Evolutionary conservation across 2,329 filamentous ascomycete genomes (phyloP), one percentile per base, ranked within the genome.

Genomic region (Fusarium fujikuroi): DNA sequence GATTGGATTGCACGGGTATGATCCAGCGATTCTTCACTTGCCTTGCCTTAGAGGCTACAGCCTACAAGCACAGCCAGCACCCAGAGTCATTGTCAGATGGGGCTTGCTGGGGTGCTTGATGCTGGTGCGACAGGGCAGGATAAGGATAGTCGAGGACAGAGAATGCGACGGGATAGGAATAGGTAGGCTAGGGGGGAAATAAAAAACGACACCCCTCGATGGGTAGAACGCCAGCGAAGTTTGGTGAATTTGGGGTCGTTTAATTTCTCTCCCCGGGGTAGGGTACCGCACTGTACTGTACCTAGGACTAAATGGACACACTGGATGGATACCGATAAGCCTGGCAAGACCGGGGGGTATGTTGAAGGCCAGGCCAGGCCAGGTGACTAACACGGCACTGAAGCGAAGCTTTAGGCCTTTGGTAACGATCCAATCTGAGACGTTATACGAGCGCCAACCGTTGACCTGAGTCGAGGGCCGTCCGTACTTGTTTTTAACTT

Each of bases 371-470:
- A 53, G 49, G 18, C 49, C 32, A 68, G 63, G 66, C 65, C 67
- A 76, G 76, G 77, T 79, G 77, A 79, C 77, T 79, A 79, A 76
- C 74, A 76, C 68, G 69, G 56, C 42, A 64, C 52, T 53, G 19
- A 34, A 52, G 50, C 34, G 61, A 49, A 69, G 63, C 73, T 76
- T 57, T 67, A 30, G 53, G 59, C 61, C 73, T 75, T 57, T 67
- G 36, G 53, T 11, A 57, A 57, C 39, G 44, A 65, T 66, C 60
- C 52, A 54, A 70, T 72, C 60, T 68, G 28, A 68, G 61, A 61
- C 66, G 74, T 66, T 75, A 76, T 74, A 76, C 64, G 63, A 70
- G 63, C 50, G 72, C 63, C 60, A 66, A 42, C 75, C 60, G 71
- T 77, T 75, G 63, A 40, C 72, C 47, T 75, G 66, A 76, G 65